These are phyloP conservation scores for Elsinoe batatas DNA, from an alignment of 2,329 filamentous ascomycete species.

Conservation along the genomic window DNA sequence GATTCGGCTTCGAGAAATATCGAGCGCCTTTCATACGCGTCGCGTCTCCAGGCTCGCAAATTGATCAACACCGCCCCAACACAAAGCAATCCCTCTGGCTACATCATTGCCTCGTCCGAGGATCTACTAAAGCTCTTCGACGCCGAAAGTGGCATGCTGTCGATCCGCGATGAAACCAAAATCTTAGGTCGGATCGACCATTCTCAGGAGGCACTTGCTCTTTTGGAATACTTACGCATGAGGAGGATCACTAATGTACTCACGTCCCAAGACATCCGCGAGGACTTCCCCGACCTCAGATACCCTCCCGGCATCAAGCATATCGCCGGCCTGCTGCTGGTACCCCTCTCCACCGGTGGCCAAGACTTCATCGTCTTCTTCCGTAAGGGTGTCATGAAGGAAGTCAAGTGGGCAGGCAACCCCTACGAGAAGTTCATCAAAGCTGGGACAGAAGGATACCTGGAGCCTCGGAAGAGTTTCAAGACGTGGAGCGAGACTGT, in stretches of 20 bases:
- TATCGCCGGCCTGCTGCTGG: slow-evolving; percentile 70
- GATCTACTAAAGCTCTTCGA: slow-evolving; percentile 76
- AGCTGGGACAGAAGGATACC: slow-evolving; percentile 60
- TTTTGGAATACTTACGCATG: slow-evolving; percentile 77
- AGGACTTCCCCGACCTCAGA: slow-evolving; percentile 71
- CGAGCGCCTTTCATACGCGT: slow-evolving; percentile 76
- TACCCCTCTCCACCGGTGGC: slow-evolving; percentile 66
- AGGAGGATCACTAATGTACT: slow-evolving; percentile 64
- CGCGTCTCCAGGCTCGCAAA: slow-evolving; percentile 73
- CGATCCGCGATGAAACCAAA: slow-evolving; percentile 81
- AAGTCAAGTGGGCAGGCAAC: slow-evolving; percentile 80
- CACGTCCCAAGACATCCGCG: slow-evolving; percentile 63
- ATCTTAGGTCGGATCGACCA: slow-evolving; percentile 65
- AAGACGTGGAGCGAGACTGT: slow-evolving; percentile 73
- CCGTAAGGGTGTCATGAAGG: slow-evolving; percentile 62
- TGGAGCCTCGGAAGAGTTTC: slow-evolving; percentile 73
- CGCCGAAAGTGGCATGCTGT: slow-evolving; percentile 76
- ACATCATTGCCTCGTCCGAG: slow-evolving; percentile 82
- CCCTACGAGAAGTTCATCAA: slow-evolving; percentile 71
- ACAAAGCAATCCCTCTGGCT: slow-evolving; percentile 72
- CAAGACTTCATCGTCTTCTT: slow-evolving; percentile 87
- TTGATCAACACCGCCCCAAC: slow-evolving; percentile 78
- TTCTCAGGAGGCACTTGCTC: slow-evolving; percentile 70
- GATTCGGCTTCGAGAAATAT: slow-evolving; percentile 82
- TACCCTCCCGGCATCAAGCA: slow-evolving; percentile 71